Percentiles rank a stretch among this genome's conserved stretches.
Conservation (phyloP, 2,329 filamentous ascomycete genomes). For the Fusarium sp. region DNA sequence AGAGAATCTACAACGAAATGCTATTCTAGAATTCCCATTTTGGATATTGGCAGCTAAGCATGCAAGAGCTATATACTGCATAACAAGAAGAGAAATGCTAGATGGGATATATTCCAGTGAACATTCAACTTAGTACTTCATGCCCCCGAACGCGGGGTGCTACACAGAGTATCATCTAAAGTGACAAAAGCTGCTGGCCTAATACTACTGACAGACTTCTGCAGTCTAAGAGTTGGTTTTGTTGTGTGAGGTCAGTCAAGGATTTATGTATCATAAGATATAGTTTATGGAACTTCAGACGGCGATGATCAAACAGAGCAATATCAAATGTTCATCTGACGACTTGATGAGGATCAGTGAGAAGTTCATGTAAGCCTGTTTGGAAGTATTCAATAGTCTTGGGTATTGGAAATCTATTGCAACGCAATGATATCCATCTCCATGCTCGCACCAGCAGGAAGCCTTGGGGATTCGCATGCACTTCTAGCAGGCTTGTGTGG, state of each 20-base stretch:
- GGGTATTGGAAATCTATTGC: background rate
- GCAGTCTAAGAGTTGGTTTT: background rate
- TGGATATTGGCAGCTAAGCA: background rate
- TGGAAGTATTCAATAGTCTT: too few species aligned
- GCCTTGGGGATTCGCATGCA: constrained; percentile 12
- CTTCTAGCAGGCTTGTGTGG: constrained; percentile 30
- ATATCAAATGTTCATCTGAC: background rate
- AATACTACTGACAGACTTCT: background rate
- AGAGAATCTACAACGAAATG: background rate
- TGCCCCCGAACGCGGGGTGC: too few species aligned
- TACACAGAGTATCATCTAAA: too few species aligned
- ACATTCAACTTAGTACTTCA: background rate
- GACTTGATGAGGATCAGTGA: background rate
- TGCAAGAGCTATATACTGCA: background rate
- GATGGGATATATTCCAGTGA: background rate
- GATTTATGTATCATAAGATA: too few species aligned
- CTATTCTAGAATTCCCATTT: background rate
- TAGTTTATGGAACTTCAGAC: background rate
- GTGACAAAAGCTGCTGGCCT: background rate
- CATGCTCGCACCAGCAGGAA: constrained; percentile 23
- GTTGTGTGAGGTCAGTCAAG: background rate
- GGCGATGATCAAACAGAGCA: background rate
- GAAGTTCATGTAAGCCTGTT: background rate
- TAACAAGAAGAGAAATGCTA: background rate
- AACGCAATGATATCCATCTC: constrained; percentile 32